These are phyloP conservation scores for Monilinia vaccinii-corymbosi DNA, from an alignment of 2,329 filamentous ascomycete species.

Conservation along the genomic window DNA sequence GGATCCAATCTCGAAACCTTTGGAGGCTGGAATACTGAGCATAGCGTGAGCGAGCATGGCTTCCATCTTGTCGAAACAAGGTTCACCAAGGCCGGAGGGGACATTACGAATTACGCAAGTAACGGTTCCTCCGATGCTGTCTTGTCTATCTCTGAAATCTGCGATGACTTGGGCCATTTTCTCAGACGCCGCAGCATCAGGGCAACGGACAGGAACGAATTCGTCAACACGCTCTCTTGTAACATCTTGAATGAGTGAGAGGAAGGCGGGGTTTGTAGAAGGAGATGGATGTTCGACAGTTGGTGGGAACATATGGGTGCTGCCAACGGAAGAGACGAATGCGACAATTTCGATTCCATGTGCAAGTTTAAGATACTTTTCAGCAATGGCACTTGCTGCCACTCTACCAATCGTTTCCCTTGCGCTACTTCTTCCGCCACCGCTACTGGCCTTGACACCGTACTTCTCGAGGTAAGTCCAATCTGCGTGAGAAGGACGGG, in stretches of 20 bases:
- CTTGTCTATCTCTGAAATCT: slow-evolving; percentile 65
- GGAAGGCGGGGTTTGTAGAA: slow-evolving; percentile 70
- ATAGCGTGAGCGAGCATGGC: slow-evolving; percentile 87
- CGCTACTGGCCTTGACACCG: slow-evolving; percentile 82
- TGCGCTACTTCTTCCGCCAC: slow-evolving; percentile 85
- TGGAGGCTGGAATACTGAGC: slow-evolving; percentile 89
- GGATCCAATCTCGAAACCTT: slow-evolving; percentile 91
- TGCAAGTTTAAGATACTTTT: slow-evolving; percentile 77
- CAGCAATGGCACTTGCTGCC: slow-evolving; percentile 82
- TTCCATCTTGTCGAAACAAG: slow-evolving; percentile 92
- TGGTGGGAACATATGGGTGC: slow-evolving; percentile 66
- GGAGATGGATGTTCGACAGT: slow-evolving; percentile 57
- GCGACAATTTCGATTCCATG: slow-evolving; percentile 87
- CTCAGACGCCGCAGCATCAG: slow-evolving; percentile 51
- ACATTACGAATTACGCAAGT: slow-evolving; percentile 86
- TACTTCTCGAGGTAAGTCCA: slow-evolving; percentile 98
- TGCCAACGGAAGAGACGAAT: slow-evolving; percentile 79
- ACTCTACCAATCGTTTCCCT: slow-evolving; percentile 91
- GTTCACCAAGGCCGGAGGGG: slow-evolving; percentile 82
- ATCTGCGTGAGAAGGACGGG: slow-evolving; percentile 86
- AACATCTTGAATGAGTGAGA: slow-evolving; percentile 62
- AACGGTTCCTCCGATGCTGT: slow-evolving; percentile 91
- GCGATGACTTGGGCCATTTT: slow-evolving; percentile 76
- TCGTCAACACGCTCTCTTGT: slow-evolving; percentile 70
- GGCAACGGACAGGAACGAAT: slow-evolving; percentile 82